Conservation (phyloP, 176 grass and related monocot species). For the Carex pumila region DNA sequence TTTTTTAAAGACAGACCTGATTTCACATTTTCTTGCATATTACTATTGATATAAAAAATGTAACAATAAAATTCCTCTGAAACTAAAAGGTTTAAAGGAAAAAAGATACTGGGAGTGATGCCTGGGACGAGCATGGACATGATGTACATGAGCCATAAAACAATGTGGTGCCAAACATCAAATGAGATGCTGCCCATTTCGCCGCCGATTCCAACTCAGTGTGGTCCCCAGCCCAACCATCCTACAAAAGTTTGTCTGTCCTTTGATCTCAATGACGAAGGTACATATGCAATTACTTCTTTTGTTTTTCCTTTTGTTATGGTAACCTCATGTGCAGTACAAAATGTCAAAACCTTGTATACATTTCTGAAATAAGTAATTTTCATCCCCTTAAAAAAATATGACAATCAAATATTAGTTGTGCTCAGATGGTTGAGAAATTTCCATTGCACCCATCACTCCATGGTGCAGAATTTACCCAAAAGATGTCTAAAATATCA, state of each 20-base stretch:
- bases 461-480: neutral
- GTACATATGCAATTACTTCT: constrained; percentile 5
- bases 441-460: neutral
- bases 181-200: constrained; percentile 17
- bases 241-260: constrained; percentile 8
- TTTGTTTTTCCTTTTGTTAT: neutral
- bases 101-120: constrained; percentile 20
- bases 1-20: neutral
- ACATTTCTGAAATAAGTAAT: neutral
- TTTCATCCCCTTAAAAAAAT: neutral
- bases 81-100: constrained; percentile 38
- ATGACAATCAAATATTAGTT: neutral
- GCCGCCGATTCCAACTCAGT: constrained; percentile 14
- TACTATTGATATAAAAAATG: neutral
- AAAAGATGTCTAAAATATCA: neutral
- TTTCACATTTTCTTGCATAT: neutral
- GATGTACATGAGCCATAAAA: constrained; percentile 25
- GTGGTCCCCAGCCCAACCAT: neutral
- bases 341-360: neutral
- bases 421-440: neutral
- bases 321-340: neutral
- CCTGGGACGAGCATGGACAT: constrained; percentile 17
- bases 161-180: neutral
- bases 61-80: neutral
- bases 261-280: constrained; percentile 35